A percentile compares a stretch with the other conserved stretches of the same genome.
Conservation (phyloP, 768 basidiomycete species). For the Rhizopogon sp. region DNA sequence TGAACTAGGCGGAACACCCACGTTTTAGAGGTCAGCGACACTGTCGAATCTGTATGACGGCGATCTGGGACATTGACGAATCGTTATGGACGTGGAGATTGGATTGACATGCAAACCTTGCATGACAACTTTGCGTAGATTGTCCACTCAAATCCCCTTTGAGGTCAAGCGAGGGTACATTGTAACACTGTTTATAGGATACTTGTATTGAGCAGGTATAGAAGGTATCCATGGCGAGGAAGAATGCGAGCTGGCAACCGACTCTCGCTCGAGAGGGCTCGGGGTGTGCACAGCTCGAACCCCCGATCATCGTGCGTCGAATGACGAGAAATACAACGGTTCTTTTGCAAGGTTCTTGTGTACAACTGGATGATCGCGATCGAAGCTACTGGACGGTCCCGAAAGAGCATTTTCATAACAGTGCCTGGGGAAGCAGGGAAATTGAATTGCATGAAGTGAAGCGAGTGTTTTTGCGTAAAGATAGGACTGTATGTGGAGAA, state of each 20-base stretch:
- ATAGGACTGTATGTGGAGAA: constrained; percentile 2
- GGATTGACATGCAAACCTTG: background rate
- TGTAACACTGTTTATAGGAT: background rate
- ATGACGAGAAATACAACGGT: constrained; percentile 14
- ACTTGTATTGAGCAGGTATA: background rate
- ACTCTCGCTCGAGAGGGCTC: background rate
- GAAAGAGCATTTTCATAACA: constrained; percentile 16
- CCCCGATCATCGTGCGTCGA: constrained; percentile 21
- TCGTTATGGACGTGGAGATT: background rate
- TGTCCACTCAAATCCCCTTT: background rate
- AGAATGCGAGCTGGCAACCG: constrained; percentile 8
- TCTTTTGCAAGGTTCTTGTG: constrained; percentile 2
- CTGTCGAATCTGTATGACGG: background rate
- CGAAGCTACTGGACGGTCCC: constrained; percentile 23
- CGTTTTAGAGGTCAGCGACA: constrained; percentile 3
- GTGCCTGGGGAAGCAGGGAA: constrained; percentile 22
- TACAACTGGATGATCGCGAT: constrained; percentile 17
- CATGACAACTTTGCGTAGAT: background rate
- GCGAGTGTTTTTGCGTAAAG: constrained; percentile 6
- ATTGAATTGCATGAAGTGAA: constrained; percentile 9
- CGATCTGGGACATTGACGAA: constrained; percentile 5
- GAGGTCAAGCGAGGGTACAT: too few relatives aligned
- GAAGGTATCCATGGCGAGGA: constrained; percentile 26
- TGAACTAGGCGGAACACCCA: background rate
- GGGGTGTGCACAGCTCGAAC: constrained; percentile 15